Percentiles rank a stretch among this genome's conserved stretches.
These are phyloP conservation scores for Achaetomiella virescens DNA, from an alignment of 495 filamentous ascomycete genomes.

Conservation along the genomic window DNA sequence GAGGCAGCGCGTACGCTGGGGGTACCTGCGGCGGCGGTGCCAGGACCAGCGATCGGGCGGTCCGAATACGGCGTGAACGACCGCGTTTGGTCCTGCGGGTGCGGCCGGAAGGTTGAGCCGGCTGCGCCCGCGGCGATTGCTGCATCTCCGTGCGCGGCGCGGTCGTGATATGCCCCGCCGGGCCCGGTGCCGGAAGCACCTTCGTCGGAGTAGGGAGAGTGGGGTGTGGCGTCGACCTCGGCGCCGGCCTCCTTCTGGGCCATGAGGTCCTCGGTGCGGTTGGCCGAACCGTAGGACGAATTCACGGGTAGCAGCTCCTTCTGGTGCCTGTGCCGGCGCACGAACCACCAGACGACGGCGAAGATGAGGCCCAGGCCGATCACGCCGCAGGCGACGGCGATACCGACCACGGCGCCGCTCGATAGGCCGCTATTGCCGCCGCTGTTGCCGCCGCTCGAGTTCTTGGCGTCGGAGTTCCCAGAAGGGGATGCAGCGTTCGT, in stretches of 20 bases:
- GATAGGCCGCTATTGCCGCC: slow-evolving; percentile 21
- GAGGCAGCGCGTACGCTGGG: slow-evolving; percentile 14
- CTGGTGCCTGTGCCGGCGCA: slow-evolving; percentile 26
- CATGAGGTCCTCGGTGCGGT: slow-evolving; percentile 31
- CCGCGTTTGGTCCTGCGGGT: slow-evolving; percentile 12
- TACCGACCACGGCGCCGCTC: slow-evolving; percentile 36
- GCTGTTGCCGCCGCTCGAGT: neutral
- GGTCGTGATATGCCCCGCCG: slow-evolving; percentile 3
- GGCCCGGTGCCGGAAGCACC: slow-evolving; percentile 13
- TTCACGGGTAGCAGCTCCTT: slow-evolving; percentile 6
- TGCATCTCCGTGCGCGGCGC: neutral
- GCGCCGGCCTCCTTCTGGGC: slow-evolving; percentile 36
- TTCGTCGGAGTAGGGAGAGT: slow-evolving; percentile 36
- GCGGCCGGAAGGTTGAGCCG: neutral
- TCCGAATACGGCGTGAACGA: slow-evolving; percentile 38
- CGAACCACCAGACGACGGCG: slow-evolving; percentile 30
- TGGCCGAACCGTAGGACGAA: slow-evolving; percentile 19
- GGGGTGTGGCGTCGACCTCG: slow-evolving; percentile 28
- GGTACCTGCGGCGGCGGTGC: slow-evolving; percentile 5
- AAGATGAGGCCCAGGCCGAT: slow-evolving; percentile 31
- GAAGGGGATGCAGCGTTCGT: too few species aligned
- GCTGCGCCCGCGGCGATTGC: slow-evolving; percentile 1
- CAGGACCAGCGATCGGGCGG: slow-evolving; percentile 11
- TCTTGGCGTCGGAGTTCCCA: neutral
- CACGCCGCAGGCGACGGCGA: slow-evolving; percentile 35